Percentiles rank a stretch among this genome's conserved stretches.
Evolutionary conservation across 2,329 filamentous ascomycete species (phyloP).

Genomic region (Arthrobotrys conoides): DNA sequence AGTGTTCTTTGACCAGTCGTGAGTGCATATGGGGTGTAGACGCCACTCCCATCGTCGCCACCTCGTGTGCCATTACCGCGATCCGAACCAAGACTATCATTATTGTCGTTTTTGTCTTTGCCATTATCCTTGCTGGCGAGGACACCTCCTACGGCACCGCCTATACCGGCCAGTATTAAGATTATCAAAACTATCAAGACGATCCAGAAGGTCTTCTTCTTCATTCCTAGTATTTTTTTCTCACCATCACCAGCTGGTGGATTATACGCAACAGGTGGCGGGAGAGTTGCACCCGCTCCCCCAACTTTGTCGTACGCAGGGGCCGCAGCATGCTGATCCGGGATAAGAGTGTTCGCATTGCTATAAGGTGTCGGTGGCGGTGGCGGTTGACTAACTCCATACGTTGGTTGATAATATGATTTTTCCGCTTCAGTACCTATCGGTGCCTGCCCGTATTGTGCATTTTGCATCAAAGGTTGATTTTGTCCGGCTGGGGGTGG

Average conservation of each 20-base stretch:
- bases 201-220: slow-evolving; percentile 57
- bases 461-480: slow-evolving; percentile 38
- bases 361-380: slow-evolving; percentile 38
- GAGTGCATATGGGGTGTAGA: slow-evolving; percentile 41
- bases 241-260: slow-evolving; percentile 19
- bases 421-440: slow-evolving; percentile 40
- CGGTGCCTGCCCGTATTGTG: slow-evolving; percentile 19
- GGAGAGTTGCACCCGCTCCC: slow-evolving; percentile 4
- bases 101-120: slow-evolving; percentile 7
- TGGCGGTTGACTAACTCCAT: slow-evolving; percentile 40
- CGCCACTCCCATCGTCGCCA: slow-evolving; percentile 7
- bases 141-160: slow-evolving; percentile 43
- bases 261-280: slow-evolving; percentile 32
- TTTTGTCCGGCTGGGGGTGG: slow-evolving; percentile 13
- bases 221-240: slow-evolving; percentile 54
- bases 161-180: slow-evolving; percentile 36
- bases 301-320: slow-evolving; percentile 11
- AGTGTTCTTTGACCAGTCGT: slow-evolving; percentile 45
- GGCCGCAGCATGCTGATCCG: neutral
- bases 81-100: neutral
- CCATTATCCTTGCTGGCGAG: slow-evolving; percentile 46
- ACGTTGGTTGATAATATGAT: slow-evolving; percentile 47
- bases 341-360: slow-evolving; percentile 26
- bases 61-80: slow-evolving; percentile 22
- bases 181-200: slow-evolving; percentile 43